phyloP scores from a whole-genome alignment of 1,284 basidiomycete genomes.

The Phylloporus sp. region DNA sequence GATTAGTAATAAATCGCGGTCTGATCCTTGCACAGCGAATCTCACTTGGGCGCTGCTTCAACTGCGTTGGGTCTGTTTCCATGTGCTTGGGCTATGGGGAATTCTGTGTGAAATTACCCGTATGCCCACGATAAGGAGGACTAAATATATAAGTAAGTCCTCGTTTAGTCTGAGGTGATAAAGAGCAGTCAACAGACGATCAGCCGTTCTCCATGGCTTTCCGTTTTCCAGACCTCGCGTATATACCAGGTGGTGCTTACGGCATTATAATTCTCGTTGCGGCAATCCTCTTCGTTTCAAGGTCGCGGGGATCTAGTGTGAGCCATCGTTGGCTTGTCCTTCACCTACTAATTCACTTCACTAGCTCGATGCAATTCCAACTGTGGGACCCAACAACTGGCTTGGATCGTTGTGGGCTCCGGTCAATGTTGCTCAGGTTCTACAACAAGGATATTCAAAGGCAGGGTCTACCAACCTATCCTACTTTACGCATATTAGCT shows the following conservation, averaged over 20 bases:
- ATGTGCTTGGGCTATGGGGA: too few relatives aligned
- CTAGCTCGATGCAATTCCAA: slow-evolving; percentile 25
- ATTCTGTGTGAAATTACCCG: too few relatives aligned
- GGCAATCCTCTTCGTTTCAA: background rate
- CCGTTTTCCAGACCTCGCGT: background rate
- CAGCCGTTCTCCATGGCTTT: background rate
- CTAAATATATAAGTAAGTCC: too few relatives aligned
- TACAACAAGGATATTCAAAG: slow-evolving; percentile 29
- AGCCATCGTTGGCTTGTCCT: too few relatives aligned
- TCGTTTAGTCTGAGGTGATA: too few relatives aligned
- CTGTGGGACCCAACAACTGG: slow-evolving; percentile 24
- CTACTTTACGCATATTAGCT: too few relatives aligned
- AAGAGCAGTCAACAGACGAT: background rate
- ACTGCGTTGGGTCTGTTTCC: too few relatives aligned
- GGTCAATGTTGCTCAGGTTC: slow-evolving; percentile 11
- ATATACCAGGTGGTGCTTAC: background rate
- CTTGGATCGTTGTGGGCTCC: slow-evolving; percentile 22
- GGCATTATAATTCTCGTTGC: background rate
- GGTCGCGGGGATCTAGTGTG: background rate
- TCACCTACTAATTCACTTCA: background rate
- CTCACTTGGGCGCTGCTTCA: too few relatives aligned
- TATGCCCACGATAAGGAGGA: too few relatives aligned
- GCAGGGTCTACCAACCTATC: slow-evolving; percentile 3
- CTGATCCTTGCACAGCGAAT: too few relatives aligned
- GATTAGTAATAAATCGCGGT: too few relatives aligned